Base-by-base conservation (phyloP, 768 basidiomycete species). In the Saitozyma podzolica region DNA sequence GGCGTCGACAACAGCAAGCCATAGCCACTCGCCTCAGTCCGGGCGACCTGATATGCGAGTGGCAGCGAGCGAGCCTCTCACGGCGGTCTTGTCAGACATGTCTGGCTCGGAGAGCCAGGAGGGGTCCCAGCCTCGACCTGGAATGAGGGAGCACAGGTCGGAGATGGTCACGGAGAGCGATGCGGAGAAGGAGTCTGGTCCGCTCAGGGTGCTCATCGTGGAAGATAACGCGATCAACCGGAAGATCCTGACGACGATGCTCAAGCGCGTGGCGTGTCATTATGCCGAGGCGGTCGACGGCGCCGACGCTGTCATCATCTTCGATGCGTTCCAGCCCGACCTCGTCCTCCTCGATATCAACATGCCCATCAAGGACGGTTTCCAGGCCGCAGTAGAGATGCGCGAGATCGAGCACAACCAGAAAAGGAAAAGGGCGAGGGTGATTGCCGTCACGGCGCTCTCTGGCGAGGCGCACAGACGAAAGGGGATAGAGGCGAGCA, bases 321-420 rank as follows among this genome's bases (percentile, higher is more conserved):
- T 75, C 65, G 49, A 45, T 10, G 39, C 63, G 9, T 75, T 75
- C 63, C 42, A 42, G 6, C 73, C 73, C 3, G 62, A 67, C 29
- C 57, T 75, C 39, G 73, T 77, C 8, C 47, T 78, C 37, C 64
- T 78, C 16, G 77, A 78, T 58, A 75, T 78, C 49, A 76, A 72
- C 58, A 78, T 78, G 77, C 77, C 77, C 3, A 61, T 64, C n/a
- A 78, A 72, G 61, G 73, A 76, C 50, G 77, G 77, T 9, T 78
- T 76, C 55, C 69, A 71, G 17, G 72, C 77, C 0, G 71, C 75
- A 1, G 56, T 62, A 10, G 75, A 74, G 55, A 76, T 78, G 62
- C 55, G 77, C 10, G 49, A 58, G 54, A 64, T 73, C 47, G 77
- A 78, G 56, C 48, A 58, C 20, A 65, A 56, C 20, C 37, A 54